These are phyloP conservation scores for Avena eriantha DNA, from an alignment of 176 grass and related monocot genomes.

Conservation along the genomic window DNA sequence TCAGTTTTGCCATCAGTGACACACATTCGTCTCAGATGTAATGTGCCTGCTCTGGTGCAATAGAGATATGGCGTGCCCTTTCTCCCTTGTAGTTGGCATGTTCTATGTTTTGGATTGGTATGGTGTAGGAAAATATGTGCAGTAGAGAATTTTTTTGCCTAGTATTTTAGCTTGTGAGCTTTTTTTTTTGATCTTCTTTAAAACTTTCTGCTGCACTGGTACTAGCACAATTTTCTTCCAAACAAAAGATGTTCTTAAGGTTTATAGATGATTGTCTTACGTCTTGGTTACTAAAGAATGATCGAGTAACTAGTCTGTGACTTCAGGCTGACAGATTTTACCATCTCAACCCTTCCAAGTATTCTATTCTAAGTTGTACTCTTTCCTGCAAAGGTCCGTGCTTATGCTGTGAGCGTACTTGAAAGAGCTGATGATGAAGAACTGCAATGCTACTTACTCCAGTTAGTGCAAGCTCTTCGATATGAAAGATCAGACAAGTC, in stretches of 20 bases:
- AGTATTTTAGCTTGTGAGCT: not conserved
- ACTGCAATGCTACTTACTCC: slow-evolving; percentile 87
- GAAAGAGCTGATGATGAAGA: slow-evolving; percentile 94
- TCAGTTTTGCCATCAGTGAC: not conserved
- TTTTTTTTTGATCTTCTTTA: not conserved
- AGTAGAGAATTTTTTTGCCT: not conserved
- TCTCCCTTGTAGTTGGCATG: not conserved
- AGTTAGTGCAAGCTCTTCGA: slow-evolving; percentile 92
- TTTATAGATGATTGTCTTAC: slow-evolving; percentile 19
- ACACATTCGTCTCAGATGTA: not conserved
- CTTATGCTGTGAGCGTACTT: slow-evolving; percentile 86
- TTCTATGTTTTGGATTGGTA: not conserved
- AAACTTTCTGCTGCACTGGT: not conserved
- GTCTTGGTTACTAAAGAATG: not conserved
- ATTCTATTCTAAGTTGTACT: not conserved
- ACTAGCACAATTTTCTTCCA: not conserved
- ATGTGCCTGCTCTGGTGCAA: not conserved
- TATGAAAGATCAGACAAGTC: slow-evolving; percentile 96
- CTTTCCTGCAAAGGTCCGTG: slow-evolving; percentile 68
- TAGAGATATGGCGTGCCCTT: too few relatives aligned
- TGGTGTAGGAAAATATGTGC: too few relatives aligned
- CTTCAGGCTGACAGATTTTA: not conserved
- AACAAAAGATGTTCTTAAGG: not conserved
- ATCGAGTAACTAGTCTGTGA: not conserved
- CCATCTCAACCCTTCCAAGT: not conserved